Base-by-base conservation (phyloP, 208 protist genomes). In the Acanthamoeba culbertsoni region DNA sequence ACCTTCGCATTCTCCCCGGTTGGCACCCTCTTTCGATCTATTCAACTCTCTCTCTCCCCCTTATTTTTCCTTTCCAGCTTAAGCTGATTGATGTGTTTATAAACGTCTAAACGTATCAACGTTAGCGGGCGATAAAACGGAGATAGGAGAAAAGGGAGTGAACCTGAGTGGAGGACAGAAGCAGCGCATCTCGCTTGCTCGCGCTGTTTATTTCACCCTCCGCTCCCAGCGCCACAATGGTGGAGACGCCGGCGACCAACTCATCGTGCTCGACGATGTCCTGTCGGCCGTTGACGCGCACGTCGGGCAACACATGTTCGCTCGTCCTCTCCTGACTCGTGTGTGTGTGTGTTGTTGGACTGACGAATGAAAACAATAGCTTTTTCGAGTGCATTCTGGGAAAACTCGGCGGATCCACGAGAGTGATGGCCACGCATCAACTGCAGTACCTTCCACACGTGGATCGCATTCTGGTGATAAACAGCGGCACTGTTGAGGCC, bases 381-480 rank as follows among this genome's bases (percentile, higher is more conserved):
- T 90, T 71, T 26, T 26, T 35, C 31, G 42, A 90, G 37, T 96
- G 94, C 48, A 95, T 97, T 35, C 68, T 51, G 26, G 94, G 93
- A 26, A 26, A 92, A 0, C 91, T 99, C 4, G 79, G 23, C 7
- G 48, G 89, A 18, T 98, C 97, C 86, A 98, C 98, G 23, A 96
- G 97, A 12, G 88, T 99, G n/a, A 94, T 99, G 1, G 98, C 97
- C 20, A 98, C 98, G 6, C 98, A 99, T 95, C 97, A 98, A 59
- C 59, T 98, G 10, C 98, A 99, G 75, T 96, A 98, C n/a, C 40
- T 99, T 14, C 88, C 94, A 2, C 68, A 96, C 1, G 96, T 92
- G 16, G 96, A 98, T 65, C 79, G 96, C 42, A 95, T 99, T 4
- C 16, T 89, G 28, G 33, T 89, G 14, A 89, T 89, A 37, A 14